These are phyloP conservation scores for Ogataea degrootiae DNA, from an alignment of 805 yeast genomes.

Conservation along the genomic window DNA sequence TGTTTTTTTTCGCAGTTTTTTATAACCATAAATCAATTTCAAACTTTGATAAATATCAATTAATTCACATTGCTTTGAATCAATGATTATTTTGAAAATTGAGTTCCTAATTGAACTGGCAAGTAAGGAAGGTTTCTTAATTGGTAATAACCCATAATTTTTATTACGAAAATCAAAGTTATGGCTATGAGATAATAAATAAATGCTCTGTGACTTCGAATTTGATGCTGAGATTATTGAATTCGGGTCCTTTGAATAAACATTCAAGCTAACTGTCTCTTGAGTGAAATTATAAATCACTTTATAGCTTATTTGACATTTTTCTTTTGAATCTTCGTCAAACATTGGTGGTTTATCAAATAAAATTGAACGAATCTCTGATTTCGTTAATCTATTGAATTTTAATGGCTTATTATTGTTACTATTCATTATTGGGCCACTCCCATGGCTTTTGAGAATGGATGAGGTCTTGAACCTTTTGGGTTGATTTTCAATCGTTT, in stretches of 20 bases:
- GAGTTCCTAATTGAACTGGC: background rate
- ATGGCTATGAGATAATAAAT: background rate
- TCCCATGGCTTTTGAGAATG: too few species aligned
- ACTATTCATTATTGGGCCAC: too few species aligned
- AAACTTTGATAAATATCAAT: too few species aligned
- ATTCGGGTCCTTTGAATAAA: background rate
- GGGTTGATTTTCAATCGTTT: background rate
- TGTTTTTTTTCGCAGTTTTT: too few species aligned
- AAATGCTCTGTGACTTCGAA: background rate
- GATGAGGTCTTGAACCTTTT: too few species aligned
- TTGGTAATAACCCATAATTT: background rate
- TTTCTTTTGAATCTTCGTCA: background rate
- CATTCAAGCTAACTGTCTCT: background rate
- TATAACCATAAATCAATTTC: too few species aligned
- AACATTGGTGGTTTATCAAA: background rate
- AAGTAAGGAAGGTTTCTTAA: background rate
- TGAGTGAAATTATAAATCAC: background rate
- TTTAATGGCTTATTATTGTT: too few species aligned
- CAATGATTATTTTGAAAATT: background rate
- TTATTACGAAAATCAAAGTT: background rate
- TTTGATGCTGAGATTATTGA: background rate
- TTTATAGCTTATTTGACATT: background rate
- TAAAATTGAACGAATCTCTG: background rate
- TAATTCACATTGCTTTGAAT: too few species aligned
- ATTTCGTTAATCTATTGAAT: background rate